Conservation (phyloP, 176 grass and related monocot genomes). For the Canna indica region DNA sequence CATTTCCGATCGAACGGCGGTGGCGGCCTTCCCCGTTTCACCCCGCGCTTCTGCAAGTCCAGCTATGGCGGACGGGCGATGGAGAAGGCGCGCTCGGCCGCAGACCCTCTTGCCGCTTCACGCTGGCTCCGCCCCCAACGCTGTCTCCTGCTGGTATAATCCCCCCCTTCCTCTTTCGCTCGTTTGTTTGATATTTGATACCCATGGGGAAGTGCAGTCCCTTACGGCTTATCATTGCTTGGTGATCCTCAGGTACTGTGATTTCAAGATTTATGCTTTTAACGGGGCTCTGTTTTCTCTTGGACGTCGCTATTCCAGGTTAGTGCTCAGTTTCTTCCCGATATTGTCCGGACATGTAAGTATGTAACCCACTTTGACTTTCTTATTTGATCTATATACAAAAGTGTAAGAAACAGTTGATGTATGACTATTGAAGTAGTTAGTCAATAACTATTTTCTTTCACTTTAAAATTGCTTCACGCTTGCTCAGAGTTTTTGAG, state of each 20-base stretch:
- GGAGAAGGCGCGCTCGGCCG: conserved; percentile 36
- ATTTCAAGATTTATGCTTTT: conserved; percentile 71
- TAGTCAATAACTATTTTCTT: no score
- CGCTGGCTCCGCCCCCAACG: conserved; percentile 15
- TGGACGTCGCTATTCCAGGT: conserved; percentile 60
- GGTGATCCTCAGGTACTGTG: conserved; percentile 54
- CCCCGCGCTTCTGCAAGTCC: conserved; percentile 14
- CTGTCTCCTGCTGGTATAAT: conserved; percentile 45
- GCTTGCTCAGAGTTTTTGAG: no score
- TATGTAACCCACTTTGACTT: neutral
- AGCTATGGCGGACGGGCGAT: conserved; percentile 27
- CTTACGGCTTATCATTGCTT: neutral
- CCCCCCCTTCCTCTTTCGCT: neutral
- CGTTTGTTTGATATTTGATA: neutral
- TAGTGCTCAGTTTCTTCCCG: neutral
- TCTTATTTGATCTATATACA: no score
- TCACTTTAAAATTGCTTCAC: no score
- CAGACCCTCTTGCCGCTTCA: conserved; percentile 30
- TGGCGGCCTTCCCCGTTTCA: neutral
- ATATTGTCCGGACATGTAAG: neutral
- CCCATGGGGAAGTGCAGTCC: neutral
- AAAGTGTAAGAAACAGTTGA: neutral
- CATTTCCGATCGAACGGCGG: no score
- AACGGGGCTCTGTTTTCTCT: conserved; percentile 49
- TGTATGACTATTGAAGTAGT: neutral